phyloP scores from a whole-genome alignment of 2,329 filamentous ascomycete species.

The Metarhizium guizhouense region DNA sequence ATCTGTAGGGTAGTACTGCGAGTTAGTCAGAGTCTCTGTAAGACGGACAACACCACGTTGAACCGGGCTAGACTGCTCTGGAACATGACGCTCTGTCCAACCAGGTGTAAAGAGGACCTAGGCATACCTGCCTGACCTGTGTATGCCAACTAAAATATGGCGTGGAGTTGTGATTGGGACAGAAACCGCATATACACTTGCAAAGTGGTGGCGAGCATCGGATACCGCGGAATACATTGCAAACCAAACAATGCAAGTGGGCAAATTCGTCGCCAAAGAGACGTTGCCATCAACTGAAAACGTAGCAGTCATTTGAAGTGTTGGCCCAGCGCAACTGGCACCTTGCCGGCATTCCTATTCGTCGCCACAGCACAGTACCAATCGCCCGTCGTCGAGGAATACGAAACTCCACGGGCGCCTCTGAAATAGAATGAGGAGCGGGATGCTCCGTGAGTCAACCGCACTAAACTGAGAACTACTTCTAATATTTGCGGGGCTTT shows the following conservation, averaged over 20 bases:
- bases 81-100: neutral
- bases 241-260: neutral
- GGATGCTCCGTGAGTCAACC: neutral
- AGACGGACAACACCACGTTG: neutral
- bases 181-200: neutral
- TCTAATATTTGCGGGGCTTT: neutral
- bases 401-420: neutral
- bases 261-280: neutral
- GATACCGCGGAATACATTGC: neutral
- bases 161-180: neutral
- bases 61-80: neutral
- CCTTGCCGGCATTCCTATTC: neutral
- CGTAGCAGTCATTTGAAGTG: too few relatives aligned
- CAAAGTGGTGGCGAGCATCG: neutral
- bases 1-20: neutral
- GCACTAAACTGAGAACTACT: neutral
- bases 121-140: neutral
- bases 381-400: neutral
- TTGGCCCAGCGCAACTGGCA: neutral
- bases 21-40: neutral
- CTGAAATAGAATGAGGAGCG: neutral
- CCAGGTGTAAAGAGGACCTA: neutral
- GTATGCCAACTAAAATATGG: neutral
- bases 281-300: too few relatives aligned
- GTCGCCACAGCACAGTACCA: neutral